A percentile compares a stretch with the other conserved stretches of the same genome.
These are phyloP conservation scores for Rosa persica DNA, from an alignment of 306 rosid species.

Conservation along the genomic window DNA sequence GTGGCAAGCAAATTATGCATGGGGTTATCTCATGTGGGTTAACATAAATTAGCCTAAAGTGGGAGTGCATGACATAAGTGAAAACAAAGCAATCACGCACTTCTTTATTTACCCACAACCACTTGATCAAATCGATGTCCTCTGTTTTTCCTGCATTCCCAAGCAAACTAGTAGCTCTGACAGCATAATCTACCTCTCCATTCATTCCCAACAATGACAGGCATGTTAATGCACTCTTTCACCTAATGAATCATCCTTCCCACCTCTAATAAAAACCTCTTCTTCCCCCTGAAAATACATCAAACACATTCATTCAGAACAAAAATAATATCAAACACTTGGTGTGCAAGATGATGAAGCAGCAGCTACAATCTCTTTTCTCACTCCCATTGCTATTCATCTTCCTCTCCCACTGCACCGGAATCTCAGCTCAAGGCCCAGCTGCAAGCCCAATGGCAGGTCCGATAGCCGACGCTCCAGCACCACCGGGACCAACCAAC, in stretches of 20 bases:
- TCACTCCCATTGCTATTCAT: constrained; percentile 32
- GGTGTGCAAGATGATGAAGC: constrained; percentile 30
- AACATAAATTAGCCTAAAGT: not conserved
- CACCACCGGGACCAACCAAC: constrained; percentile 45
- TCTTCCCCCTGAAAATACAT: constrained; percentile 26
- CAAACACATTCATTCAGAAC: constrained; percentile 13
- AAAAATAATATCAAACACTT: not conserved
- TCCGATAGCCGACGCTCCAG: constrained; percentile 29
- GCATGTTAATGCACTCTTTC: constrained; percentile 17
- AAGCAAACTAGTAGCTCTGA: constrained; percentile 57
- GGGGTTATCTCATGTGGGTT: not conserved
- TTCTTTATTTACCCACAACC: not conserved
- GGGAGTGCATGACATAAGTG: constrained; percentile 2
- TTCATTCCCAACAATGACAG: constrained; percentile 41
- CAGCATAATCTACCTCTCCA: constrained; percentile 33
- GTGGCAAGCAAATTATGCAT: constrained; percentile 9
- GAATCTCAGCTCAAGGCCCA: constrained; percentile 24
- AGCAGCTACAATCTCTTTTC: constrained; percentile 29
- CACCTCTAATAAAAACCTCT: constrained; percentile 40
- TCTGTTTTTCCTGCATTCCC: constrained; percentile 51
- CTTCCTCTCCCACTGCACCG: constrained; percentile 23
- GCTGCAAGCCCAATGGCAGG: constrained; percentile 10
- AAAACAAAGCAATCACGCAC: constrained; percentile 14
- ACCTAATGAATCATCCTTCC: constrained; percentile 14
- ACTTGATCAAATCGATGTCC: constrained; percentile 20